phyloP scores from a whole-genome alignment of 768 basidiomycete species.

The Boletus sp. region DNA sequence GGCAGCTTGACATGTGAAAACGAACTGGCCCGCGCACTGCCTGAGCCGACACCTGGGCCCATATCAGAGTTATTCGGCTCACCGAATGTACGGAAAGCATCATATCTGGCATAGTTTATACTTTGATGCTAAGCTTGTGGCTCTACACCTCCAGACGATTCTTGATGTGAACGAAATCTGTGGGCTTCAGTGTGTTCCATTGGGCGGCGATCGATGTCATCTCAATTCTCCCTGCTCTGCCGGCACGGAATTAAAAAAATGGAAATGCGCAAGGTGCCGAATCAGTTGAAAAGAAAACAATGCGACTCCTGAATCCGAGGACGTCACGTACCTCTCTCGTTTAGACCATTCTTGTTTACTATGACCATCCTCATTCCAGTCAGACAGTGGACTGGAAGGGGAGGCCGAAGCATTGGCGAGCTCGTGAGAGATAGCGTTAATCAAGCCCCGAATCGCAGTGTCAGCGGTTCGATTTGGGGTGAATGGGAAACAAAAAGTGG shows the following conservation, averaged over 20 bases:
- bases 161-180: constrained; percentile 55
- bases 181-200: constrained; percentile 48
- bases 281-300: constrained; percentile 8
- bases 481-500: constrained; percentile 55
- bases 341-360: constrained; percentile 55
- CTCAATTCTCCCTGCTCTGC: constrained; percentile 54
- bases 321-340: constrained; percentile 43
- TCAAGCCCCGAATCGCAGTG: constrained; percentile 47
- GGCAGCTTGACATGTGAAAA: constrained; percentile 6
- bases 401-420: constrained; percentile 30
- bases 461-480: constrained; percentile 59
- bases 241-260: neutral
- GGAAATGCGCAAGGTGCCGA: neutral
- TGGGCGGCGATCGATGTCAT: constrained; percentile 46
- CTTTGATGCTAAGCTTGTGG: constrained; percentile 1
- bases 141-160: constrained; percentile 44
- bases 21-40: constrained; percentile 1
- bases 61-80: constrained; percentile 2
- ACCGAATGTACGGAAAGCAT: constrained; percentile 10
- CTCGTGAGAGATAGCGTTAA: constrained; percentile 47
- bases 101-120: constrained; percentile 21
- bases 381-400: constrained; percentile 36
- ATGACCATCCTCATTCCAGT: constrained; percentile 53
- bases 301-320: constrained; percentile 22
- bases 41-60: neutral